Base-by-base conservation (phyloP, 352 stramenopile species). In the Globisporangium cylindrosporum region DNA sequence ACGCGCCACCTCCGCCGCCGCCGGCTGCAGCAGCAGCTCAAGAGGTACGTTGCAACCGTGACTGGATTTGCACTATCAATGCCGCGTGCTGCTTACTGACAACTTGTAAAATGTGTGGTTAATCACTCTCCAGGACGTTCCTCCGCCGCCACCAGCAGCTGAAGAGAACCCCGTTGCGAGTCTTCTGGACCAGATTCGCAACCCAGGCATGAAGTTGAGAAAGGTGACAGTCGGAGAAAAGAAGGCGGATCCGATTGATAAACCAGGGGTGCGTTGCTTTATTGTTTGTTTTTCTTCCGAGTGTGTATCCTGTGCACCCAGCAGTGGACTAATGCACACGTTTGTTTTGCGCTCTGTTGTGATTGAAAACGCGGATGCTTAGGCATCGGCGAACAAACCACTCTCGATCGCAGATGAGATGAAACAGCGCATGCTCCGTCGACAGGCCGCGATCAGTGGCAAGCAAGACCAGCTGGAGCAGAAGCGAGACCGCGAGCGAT, bases 381-480 rank as follows among this genome's bases (percentile, higher is more conserved):
- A 69, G 64, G 46, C 57, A 24, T 38, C 22, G 34, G 48, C 78
- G 9, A 78, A 70, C 20, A 86, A 90, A 48, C 85, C 84, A 8
- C 62, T 92, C 38, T 89, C 88, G 4, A 91, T 93, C 38, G 81
- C 84, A 36, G 85, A 96, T 56, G 82, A 94, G 74, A 90, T 96
- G 77, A 89, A 91, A 60, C 73, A 92, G 69, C 79, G 87, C 48
- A 90, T 96, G 81, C 71, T 82, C 14, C 88, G 88, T 56, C 84
- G 86, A 1, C 78, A 93, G 64, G 85, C 82, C 34, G 85, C 84
- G 43, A 88, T 93, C 71, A 94, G 88, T 69, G 88, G 88, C 56
- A 94, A 94, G 60, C 84, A 92, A 51, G 88, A 96, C 51, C 73
- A 89, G 56, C 82, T 94, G 66, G 86, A 96, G 65, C 86, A 94